Evolutionary conservation across 768 basidiomycete genomes (phyloP).

Genomic region (Sporobolomyces roseus): DNA sequence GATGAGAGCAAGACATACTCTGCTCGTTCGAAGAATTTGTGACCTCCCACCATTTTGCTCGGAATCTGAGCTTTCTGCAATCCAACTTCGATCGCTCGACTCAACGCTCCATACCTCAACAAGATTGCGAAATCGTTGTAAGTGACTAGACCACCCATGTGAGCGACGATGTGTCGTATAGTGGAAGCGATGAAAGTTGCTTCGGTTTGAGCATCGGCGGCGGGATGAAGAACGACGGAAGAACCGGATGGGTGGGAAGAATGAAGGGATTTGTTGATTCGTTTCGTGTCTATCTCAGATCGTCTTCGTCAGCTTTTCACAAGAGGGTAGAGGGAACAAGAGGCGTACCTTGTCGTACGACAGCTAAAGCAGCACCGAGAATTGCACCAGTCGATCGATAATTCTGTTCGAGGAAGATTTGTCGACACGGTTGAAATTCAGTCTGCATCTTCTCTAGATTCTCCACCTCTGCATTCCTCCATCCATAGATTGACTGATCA

Average conservation of each 20-base stretch:
- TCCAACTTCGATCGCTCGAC: conserved; percentile 67
- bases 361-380: conserved; percentile 65
- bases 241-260: conserved; percentile 65
- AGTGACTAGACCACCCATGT: conserved; percentile 64
- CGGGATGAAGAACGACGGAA: conserved; percentile 59
- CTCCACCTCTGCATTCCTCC: conserved; percentile 68
- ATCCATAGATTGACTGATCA: conserved; percentile 85
- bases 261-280: conserved; percentile 68
- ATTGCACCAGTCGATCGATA: conserved; percentile 80
- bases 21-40: conserved; percentile 75
- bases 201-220: conserved; percentile 61
- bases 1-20: conserved; percentile 54
- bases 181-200: conserved; percentile 68
- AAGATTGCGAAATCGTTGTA: conserved; percentile 80
- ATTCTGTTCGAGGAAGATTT: conserved; percentile 77
- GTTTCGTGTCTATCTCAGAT: conserved; percentile 60
- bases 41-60: conserved; percentile 68
- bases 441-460: conserved; percentile 69
- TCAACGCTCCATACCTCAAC: conserved; percentile 76
- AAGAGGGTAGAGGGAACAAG: not conserved
- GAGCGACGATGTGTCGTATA: conserved; percentile 71
- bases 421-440: conserved; percentile 65
- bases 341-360: conserved; percentile 71
- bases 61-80: conserved; percentile 77
- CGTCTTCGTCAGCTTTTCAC: not conserved